Evolutionary conservation across 2,329 filamentous ascomycete genomes (phyloP).

Genomic region (Graphiopsis chlorocephala): DNA sequence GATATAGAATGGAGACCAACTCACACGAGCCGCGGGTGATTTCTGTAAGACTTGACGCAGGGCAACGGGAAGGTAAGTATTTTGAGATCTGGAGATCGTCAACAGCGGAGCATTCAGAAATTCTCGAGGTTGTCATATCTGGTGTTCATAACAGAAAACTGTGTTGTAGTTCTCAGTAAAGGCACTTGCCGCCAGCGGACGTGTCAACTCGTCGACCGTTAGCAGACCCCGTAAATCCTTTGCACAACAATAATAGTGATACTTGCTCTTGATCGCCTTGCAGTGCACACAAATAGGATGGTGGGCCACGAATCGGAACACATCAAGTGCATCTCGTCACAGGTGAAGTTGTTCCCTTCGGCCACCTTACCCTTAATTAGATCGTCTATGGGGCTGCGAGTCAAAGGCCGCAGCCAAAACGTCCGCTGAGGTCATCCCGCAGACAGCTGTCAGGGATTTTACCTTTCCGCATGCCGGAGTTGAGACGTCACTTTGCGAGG

Average conservation of each 20-base stretch:
- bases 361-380: neutral
- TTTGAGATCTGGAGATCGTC: neutral
- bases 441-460: slow-evolving; percentile 1
- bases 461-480: neutral
- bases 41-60: neutral
- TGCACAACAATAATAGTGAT: neutral
- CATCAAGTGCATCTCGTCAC: neutral
- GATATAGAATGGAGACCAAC: neutral
- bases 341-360: neutral
- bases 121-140: neutral
- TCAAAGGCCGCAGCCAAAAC: neutral
- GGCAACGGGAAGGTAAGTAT: neutral
- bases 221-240: neutral
- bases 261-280: neutral
- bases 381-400: neutral
- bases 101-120: neutral
- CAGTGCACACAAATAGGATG: neutral
- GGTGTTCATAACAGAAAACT: neutral
- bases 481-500: neutral
- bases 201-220: neutral
- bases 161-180: neutral
- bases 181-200: neutral
- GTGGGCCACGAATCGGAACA: neutral
- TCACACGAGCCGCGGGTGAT: neutral
- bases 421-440: neutral